Base-by-base conservation (phyloP, 495 filamentous ascomycete species). In the Xylaria nigripes region DNA sequence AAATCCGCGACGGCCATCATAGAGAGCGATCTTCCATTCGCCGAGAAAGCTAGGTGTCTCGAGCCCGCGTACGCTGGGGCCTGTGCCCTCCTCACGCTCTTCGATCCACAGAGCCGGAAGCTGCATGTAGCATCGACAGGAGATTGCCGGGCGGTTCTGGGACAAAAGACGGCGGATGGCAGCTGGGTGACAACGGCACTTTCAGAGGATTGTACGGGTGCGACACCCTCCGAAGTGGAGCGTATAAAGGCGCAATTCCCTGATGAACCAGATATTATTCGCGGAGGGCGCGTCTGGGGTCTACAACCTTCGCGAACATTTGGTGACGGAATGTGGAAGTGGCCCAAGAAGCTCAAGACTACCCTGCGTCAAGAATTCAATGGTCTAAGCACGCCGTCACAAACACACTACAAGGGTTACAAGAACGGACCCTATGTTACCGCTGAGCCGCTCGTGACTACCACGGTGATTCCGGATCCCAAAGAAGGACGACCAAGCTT, bases 251-350 rank as follows among this genome's bases (percentile, higher is more conserved):
- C 58, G 2, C 80, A 81, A 54, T 83, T 86, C 59, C 83, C 83
- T 0, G 73, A 75, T 47, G 82, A 86, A 64, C 64, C 73, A 1
- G 62, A 75, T 8, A 72, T 81, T 0, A 60, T 85, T 13, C 73
- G 77, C 53, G 59, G 73, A 34, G 80, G 81, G 2, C 75, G 81
- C 1, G 60, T 85, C 1, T 71, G 83, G 40, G 83, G 83, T 1
- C 55, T 84, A 0, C 69, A 67, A 32, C 73, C 81, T 0, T 77
- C 81, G 7, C 75, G 84, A 2, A 80, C 79, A 0, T 86, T 87
- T 60, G 84, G 85, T 29, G 82, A 87, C 64, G 65, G 71, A 27
- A 71, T 71, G 42, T 86, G 78, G 81, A 86, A 86, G 55, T 85
- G 80, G 80, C 60, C 78, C 3, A 18, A 73, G 8, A 65, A 72